Evolutionary conservation across 345 rosid species (phyloP), one percentile per base, ranked within the genome.

Genomic region (Hibiscus tridactylites): DNA sequence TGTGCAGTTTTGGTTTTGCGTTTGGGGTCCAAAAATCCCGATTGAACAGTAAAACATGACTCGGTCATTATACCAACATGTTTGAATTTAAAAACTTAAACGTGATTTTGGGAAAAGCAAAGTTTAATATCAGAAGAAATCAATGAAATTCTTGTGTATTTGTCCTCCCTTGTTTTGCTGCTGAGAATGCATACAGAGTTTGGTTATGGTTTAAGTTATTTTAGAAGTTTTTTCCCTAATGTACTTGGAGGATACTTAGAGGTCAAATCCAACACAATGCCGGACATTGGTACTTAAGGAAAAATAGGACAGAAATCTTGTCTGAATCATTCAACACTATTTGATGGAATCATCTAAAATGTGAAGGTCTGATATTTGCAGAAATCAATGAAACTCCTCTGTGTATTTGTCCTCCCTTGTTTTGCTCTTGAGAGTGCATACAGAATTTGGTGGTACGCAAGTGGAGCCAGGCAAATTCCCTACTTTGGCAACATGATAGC

Each of bases 361-460:
- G 39, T 26, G 70, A 47, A 47, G 6, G 0, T 66, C 57, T 59
- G 13, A 59, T 71, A 44, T 49, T 28, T 71, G 84, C 91, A 93
- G 98, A 76, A 77, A 72, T 91, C 98, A 58, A 71, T 82, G 89
- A 87, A 77, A 80, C 86, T 92, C 9, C 86, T 91, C 53, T 78
- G 83, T 53, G 78, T 80, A 71, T 91, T 89, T 75, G 93, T 91
- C 44, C 79, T 91, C 54, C 98, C 97, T 28, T 89, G 91, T 80
- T 86, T 93, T 2, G 83, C 83, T 9, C 74, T 79, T 0, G 96
- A 93, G 85, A 78, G 79, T n/a, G 87, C 79, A 21, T 93, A 93
- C 80, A 88, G 87, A 79, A 85, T 91, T 53, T 93, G 98, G 98
- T 93, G 98, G 97, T 93, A 87, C 74, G 80, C 81, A 69, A 77